Base-by-base conservation (phyloP, 768 basidiomycete species). In the Pisolithus marmoratus region DNA sequence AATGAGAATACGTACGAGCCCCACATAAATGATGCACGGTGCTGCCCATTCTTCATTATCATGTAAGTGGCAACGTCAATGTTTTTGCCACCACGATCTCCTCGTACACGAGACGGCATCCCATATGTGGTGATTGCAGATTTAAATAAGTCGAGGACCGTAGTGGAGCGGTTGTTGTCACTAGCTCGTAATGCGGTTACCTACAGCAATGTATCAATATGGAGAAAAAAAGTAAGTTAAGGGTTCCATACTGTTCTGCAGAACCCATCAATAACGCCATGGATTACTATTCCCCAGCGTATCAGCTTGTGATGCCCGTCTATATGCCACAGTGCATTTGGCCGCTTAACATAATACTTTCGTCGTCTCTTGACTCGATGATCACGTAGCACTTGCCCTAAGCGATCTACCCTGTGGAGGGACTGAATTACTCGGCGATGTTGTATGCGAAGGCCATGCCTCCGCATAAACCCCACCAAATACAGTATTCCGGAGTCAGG, bases 11-110 rank as follows among this genome's bases (percentile, higher is more conserved):
- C 60, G 49, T 56, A 69, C 69, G 59, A 34, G 24, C 72, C 72
- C 63, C 66, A 74, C 8, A 74, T 74, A 41, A 72, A 75, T 3
- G 69, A 73, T 2, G 67, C 67, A 5, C 48, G 22, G 6, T 55
- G 49, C 0, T 49, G 48, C 1, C 64, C 64, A 24, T 43, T 22
- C 12, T 42, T 37, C 14, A 52, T 44, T 7, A 56, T 54, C 60
- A 65, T 62, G 14, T 42, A 56, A 4, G 34, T 37, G n/a, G 71
- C 69, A 26, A 74, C 67, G 11, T 57, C 48, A 2, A 72, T 24
- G 53, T 75, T 74, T 54, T 74, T 71, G 5, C 56, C 55, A 3
- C 75, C 74, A 64, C 71, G 70, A 51, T 76, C 72, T 3, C 71
- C 74, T 6, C 70, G 52, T 3, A 70, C 27, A 3, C 67, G 52